phyloP scores from a whole-genome alignment of 805 yeast species.

The Starmerella cellae region DNA sequence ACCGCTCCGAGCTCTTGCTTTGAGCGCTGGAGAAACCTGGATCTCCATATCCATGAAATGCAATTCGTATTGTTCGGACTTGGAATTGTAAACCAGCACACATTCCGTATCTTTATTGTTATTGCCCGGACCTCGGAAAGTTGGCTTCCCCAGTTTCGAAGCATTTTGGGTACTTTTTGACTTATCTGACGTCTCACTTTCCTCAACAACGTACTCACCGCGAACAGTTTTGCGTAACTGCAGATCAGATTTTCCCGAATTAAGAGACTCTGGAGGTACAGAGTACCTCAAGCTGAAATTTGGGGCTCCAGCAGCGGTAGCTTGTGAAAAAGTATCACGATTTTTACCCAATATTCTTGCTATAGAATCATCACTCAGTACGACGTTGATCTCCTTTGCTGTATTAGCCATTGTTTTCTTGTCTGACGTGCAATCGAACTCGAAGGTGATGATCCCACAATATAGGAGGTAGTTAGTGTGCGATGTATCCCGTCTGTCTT shows the following conservation, averaged over 20 bases:
- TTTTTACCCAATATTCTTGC: neutral
- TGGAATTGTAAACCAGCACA: constrained; percentile 68
- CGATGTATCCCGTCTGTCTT: too few relatives aligned
- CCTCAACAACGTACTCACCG: constrained; percentile 15
- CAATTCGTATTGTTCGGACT: constrained; percentile 24
- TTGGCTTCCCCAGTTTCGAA: constrained; percentile 3
- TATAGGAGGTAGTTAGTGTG: too few relatives aligned
- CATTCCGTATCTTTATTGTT: constrained; percentile 37
- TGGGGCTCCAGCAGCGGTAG: neutral
- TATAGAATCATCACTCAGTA: neutral
- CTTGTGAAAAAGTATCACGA: neutral
- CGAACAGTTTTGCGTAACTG: constrained; percentile 13
- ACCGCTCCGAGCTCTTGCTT: constrained; percentile 4
- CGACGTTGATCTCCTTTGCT: neutral
- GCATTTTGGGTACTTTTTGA: neutral
- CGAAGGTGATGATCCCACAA: too few relatives aligned
- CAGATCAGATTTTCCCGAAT: constrained; percentile 2
- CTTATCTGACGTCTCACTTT: neutral
- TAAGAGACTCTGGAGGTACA: constrained; percentile 14
- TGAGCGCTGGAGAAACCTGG: constrained; percentile 15
- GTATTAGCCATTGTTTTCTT: neutral
- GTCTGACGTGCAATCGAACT: too few relatives aligned
- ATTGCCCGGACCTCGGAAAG: constrained; percentile 22
- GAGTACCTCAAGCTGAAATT: constrained; percentile 13
- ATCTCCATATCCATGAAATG: constrained; percentile 18